phyloP scores from a whole-genome alignment of 306 rosid species.

The Myrica gale region DNA sequence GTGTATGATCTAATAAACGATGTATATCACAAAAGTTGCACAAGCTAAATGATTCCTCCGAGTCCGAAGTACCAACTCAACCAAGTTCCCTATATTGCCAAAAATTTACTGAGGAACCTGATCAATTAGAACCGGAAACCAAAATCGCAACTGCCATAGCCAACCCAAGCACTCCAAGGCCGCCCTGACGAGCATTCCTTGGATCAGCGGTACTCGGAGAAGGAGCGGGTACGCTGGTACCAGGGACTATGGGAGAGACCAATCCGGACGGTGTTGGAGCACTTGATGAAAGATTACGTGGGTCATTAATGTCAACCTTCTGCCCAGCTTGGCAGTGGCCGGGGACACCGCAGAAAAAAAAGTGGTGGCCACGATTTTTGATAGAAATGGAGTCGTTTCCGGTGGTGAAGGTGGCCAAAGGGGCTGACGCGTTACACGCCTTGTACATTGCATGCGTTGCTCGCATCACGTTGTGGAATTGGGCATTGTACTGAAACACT shows the following conservation, averaged over 20 bases:
- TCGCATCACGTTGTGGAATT: constrained; percentile 82
- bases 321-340: constrained; percentile 88
- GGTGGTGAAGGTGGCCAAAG: constrained; percentile 58
- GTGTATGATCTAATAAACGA: neutral
- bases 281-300: constrained; percentile 16
- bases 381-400: constrained; percentile 75
- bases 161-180: constrained; percentile 32
- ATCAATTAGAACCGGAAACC: constrained; percentile 27
- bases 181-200: constrained; percentile 24
- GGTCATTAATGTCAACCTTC: constrained; percentile 70
- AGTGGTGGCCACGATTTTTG: constrained; percentile 66
- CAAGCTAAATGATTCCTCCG: neutral
- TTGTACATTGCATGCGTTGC: constrained; percentile 76
- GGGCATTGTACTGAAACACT: constrained; percentile 64
- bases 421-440: constrained; percentile 63
- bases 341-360: constrained; percentile 79
- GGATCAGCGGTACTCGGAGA: constrained; percentile 45
- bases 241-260: constrained; percentile 32
- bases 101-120: neutral
- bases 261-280: constrained; percentile 50
- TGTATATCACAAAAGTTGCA: no score
- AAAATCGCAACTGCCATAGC: constrained; percentile 34
- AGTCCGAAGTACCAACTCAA: neutral
- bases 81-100: neutral
- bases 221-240: constrained; percentile 40